phyloP scores from a whole-genome alignment of 768 basidiomycete genomes.

The Panaeolus cyanescens region DNA sequence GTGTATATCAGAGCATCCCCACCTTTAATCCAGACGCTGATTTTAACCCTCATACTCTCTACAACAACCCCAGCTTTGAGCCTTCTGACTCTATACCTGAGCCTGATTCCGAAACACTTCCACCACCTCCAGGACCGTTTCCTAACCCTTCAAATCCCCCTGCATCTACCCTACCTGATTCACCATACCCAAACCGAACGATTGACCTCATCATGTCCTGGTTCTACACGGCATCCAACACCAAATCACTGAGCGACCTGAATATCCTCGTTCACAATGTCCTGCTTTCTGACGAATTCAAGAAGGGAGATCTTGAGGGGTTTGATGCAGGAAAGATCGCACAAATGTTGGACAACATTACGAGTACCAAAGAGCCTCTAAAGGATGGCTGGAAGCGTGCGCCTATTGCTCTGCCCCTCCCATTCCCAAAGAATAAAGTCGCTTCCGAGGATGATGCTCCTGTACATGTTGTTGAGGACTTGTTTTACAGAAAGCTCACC shows the following conservation, averaged over 20 bases:
- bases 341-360: neutral
- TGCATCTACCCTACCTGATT: neutral
- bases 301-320: neutral
- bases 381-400: neutral
- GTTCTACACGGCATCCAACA: neutral
- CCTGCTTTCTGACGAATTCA: slow-evolving; percentile 6
- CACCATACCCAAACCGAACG: slow-evolving; percentile 13
- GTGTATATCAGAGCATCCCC: neutral
- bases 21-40: neutral
- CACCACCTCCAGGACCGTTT: neutral
- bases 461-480: neutral
- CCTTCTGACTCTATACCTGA: slow-evolving; percentile 6
- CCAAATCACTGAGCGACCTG: slow-evolving; percentile 25
- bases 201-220: neutral
- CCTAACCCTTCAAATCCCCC: neutral
- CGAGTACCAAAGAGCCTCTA: neutral
- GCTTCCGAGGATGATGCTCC: neutral
- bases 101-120: slow-evolving; percentile 4
- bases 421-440: neutral
- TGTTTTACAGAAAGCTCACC: neutral
- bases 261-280: slow-evolving; percentile 24
- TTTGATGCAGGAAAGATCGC: neutral
- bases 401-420: neutral
- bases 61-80: neutral
- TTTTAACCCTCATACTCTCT: neutral